Conservation (phyloP, 768 basidiomycete genomes). For the Kwoniella botswanensis region DNA sequence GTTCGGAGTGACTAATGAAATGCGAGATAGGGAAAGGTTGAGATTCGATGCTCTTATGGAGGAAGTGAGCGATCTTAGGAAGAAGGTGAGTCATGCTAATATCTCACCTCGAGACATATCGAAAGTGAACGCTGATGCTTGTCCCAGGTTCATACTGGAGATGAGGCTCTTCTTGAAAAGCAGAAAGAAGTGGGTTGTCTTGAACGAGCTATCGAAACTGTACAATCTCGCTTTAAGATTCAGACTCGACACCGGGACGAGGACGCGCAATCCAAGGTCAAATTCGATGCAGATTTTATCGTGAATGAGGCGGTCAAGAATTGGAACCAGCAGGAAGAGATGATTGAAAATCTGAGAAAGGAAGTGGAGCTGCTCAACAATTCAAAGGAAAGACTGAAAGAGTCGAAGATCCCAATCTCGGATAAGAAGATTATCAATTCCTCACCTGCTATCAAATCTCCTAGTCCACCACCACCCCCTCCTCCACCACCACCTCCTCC, state of each 20-base stretch:
- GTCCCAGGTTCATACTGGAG: not conserved
- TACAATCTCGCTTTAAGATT: conserved; percentile 76
- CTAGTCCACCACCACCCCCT: conserved; percentile 5
- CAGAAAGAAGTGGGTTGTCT: conserved; percentile 73
- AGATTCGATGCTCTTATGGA: conserved; percentile 55
- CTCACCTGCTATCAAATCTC: not conserved
- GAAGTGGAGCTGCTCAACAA: conserved; percentile 46
- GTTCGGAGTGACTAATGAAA: not conserved
- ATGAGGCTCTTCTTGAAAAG: not conserved
- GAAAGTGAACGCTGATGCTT: not conserved
- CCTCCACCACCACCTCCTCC: conserved; percentile 26
- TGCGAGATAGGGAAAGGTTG: conserved; percentile 15
- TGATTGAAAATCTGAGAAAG: conserved; percentile 63
- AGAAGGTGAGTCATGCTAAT: not conserved
- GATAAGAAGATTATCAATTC: not conserved
- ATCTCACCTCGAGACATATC: not conserved
- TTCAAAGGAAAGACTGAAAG: conserved; percentile 60
- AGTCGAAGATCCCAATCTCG: not conserved
- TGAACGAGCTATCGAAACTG: conserved; percentile 83
- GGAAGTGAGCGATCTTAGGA: not conserved
- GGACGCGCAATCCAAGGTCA: not conserved
- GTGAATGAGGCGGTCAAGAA: conserved; percentile 74
- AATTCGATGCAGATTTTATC: conserved; percentile 58
- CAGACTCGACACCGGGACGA: conserved; percentile 45
- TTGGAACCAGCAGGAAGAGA: conserved; percentile 70